Conservation (phyloP, 345 rosid species). For the Aquilaria malaccensis region DNA sequence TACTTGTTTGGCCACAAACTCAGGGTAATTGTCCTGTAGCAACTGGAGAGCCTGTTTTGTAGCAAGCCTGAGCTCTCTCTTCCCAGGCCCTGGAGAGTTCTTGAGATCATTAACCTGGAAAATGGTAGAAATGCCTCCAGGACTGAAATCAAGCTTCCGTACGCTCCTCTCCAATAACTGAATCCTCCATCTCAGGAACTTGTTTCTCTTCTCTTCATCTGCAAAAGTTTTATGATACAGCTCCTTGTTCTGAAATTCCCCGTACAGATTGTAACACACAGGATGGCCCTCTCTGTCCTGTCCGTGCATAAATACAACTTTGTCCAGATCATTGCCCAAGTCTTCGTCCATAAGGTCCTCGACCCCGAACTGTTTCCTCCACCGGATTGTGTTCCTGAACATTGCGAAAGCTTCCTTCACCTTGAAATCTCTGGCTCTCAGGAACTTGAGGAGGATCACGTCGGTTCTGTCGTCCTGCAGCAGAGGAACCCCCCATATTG, state of each 20-base stretch:
- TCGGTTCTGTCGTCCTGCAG: slow-evolving; percentile 66
- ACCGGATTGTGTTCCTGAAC: slow-evolving; percentile 63
- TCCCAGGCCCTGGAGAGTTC: slow-evolving; percentile 78
- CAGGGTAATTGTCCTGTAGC: slow-evolving; percentile 95
- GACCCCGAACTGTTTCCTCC: slow-evolving; percentile 66
- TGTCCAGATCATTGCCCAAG: slow-evolving; percentile 73
- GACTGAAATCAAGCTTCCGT: slow-evolving; percentile 73
- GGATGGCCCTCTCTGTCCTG: slow-evolving; percentile 79
- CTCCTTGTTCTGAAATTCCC: slow-evolving; percentile 89
- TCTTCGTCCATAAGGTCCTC: slow-evolving; percentile 64
- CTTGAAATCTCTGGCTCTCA: slow-evolving; percentile 83
- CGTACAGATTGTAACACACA: slow-evolving; percentile 81
- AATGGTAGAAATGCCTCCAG: slow-evolving; percentile 69
- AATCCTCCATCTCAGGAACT: slow-evolving; percentile 78
- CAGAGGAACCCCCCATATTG: slow-evolving; percentile 74
- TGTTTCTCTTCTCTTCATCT: slow-evolving; percentile 61
- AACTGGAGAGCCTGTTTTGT: slow-evolving; percentile 73
- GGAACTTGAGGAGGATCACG: slow-evolving; percentile 62
- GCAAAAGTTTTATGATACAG: slow-evolving; percentile 64
- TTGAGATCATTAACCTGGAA: slow-evolving; percentile 86
- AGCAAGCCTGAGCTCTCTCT: slow-evolving; percentile 72
- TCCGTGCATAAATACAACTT: slow-evolving; percentile 87
- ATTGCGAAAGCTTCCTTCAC: slow-evolving; percentile 61
- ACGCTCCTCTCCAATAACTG: slow-evolving; percentile 90
- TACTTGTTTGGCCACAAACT: slow-evolving; percentile 92